Base-by-base conservation (phyloP, 371 early-diverging fungal species). In the Mucor plumbeus region DNA sequence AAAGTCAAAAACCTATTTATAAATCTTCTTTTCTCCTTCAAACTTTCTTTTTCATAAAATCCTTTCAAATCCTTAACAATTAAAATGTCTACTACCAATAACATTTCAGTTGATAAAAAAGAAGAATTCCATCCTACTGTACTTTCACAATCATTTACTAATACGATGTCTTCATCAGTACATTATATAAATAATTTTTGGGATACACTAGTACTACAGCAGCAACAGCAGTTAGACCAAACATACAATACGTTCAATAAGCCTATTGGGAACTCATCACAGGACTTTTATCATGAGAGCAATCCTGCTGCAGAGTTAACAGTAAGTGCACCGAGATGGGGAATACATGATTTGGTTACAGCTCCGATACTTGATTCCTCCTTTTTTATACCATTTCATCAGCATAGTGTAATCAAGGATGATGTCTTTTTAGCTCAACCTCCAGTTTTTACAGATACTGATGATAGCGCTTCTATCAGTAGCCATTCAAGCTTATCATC, bases 391-490 rank as follows among this genome's bases (percentile, higher is more conserved):
- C 67, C 64, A 50, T 50, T 57, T 17, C 47, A 36, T 43, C 50
- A 53, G 31, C 36, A 15, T 1, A 65, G 33, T 41, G 59, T 72
- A 5, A 48, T 72, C 4, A 72, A 72, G 38, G 73, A 72, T 40
- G 73, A 72, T 60, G 73, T 72, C 11, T 72, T 72, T 36, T 61
- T 72, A 26, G 73, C 66, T 14, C 62, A 68, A 40, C 69, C 68
- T 35, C 61, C 61, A 10, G 36, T 31, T 34, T 35, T 15, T 14
- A 33, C 47, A 14, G 72, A 72, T 35, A 68, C 64, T 14, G 72
- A 72, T 39, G 72, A 72, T 58, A 72, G 21, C n/a, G 68, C 63
- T 11, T 72, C 72, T 33, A 65, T 72, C 19, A 72, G 72, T 36
- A 72, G 72, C 17, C 68, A 62, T 47, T 72, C 73, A 26, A 50